Percentiles rank a stretch among this genome's conserved stretches.
These are phyloP conservation scores for Aspergillus piperis DNA, from an alignment of 2,329 filamentous ascomycete species.

Conservation along the genomic window DNA sequence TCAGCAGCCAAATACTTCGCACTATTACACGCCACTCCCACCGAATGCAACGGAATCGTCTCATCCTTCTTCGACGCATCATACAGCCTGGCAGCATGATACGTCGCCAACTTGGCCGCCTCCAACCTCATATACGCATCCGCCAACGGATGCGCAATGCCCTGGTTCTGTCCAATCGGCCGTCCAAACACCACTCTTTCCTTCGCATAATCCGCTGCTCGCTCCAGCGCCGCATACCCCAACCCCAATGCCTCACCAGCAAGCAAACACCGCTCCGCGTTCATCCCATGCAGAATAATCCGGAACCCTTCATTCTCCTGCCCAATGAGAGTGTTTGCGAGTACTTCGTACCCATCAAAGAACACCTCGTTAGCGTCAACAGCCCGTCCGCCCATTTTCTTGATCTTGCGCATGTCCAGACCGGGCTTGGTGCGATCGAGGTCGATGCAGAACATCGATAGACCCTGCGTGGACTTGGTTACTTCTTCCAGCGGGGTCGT, in stretches of 20 bases:
- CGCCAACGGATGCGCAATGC: conserved; percentile 60
- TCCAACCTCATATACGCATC: conserved; percentile 63
- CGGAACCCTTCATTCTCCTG: conserved; percentile 75
- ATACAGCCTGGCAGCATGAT: conserved; percentile 61
- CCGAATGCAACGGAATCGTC: conserved; percentile 55
- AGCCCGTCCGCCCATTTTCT: conserved; percentile 81
- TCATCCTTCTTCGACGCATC: conserved; percentile 55
- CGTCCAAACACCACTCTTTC: conserved; percentile 64
- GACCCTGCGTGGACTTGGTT: conserved; percentile 69
- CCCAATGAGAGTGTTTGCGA: conserved; percentile 66
- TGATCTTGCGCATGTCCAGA: conserved; percentile 70
- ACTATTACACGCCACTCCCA: conserved; percentile 68
- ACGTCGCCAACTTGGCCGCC: conserved; percentile 62
- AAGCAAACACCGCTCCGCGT: conserved; percentile 72
- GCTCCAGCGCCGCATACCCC: conserved; percentile 69
- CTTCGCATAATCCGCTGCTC: conserved; percentile 64
- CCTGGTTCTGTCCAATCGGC: conserved; percentile 62
- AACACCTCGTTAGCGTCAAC: conserved; percentile 87
- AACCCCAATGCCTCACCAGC: conserved; percentile 79
- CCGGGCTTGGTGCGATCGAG: conserved; percentile 63
- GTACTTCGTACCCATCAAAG: conserved; percentile 75
- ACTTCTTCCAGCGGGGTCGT: conserved; percentile 70
- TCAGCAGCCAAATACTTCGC: conserved; percentile 68
- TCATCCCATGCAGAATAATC: conserved; percentile 77
- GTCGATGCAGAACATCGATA: conserved; percentile 80